phyloP scores from a whole-genome alignment of 2,329 filamentous ascomycete species.

The Aureobasidium sp. region DNA sequence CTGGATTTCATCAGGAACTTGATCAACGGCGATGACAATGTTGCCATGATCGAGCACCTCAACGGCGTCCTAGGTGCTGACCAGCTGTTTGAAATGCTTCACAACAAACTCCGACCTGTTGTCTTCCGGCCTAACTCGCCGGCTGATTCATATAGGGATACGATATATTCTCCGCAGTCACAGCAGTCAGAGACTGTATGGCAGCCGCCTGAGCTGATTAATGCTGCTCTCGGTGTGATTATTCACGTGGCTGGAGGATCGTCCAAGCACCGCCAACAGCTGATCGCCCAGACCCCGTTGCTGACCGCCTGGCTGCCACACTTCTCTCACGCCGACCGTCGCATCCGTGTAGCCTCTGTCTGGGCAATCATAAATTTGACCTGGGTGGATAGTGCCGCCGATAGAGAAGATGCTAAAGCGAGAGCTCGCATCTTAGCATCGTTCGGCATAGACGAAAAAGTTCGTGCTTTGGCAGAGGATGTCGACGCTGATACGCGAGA shows the following conservation, averaged over 20 bases:
- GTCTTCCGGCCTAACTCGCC: slow-evolving; percentile 23
- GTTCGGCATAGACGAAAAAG: slow-evolving; percentile 42
- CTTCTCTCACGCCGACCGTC: slow-evolving; percentile 63
- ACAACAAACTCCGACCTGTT: slow-evolving; percentile 65
- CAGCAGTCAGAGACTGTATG: slow-evolving; percentile 37
- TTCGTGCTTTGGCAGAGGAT: slow-evolving; percentile 43
- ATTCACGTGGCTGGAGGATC: slow-evolving; percentile 82
- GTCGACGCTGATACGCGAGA: slow-evolving; percentile 75
- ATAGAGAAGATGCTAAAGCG: slow-evolving; percentile 57
- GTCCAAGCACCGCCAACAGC: slow-evolving; percentile 67
- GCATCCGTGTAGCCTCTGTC: slow-evolving; percentile 71
- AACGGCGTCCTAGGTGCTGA: slow-evolving; percentile 69
- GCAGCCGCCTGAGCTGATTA: slow-evolving; percentile 57
- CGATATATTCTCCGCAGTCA: slow-evolving; percentile 26
- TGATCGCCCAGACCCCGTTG: slow-evolving; percentile 70
- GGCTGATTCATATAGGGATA: not conserved
- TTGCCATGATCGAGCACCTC: slow-evolving; percentile 76
- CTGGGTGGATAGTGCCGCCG: slow-evolving; percentile 68
- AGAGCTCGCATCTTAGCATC: slow-evolving; percentile 63
- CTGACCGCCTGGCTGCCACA: slow-evolving; percentile 66
- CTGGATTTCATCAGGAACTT: slow-evolving; percentile 87
- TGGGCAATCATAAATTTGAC: slow-evolving; percentile 83
- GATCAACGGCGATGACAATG: slow-evolving; percentile 58
- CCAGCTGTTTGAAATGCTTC: slow-evolving; percentile 72
- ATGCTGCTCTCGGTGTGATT: slow-evolving; percentile 71